Base-by-base conservation (phyloP, 176 grass and related monocot species). In the Zoysia pacifica region DNA sequence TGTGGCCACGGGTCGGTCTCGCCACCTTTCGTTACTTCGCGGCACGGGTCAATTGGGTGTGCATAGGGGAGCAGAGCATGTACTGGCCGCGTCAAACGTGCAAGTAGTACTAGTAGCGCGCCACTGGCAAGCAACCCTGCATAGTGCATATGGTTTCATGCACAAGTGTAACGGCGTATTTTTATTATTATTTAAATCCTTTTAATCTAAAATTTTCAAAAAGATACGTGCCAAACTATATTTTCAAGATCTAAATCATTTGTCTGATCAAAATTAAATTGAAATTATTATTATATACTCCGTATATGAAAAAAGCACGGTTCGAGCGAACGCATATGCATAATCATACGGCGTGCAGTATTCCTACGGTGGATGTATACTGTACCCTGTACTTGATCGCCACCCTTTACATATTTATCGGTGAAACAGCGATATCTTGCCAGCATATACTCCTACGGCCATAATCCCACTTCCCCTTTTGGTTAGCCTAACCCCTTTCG, bases 391-490 rank as follows among this genome's bases (percentile, higher is more conserved):
- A 35, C 58, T 35, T 10, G 58, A 35, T 4, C 6, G 58, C 19
- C 28, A 28, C 28, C 28, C 58, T 61, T 61, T 61, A 35, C 58
- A 35, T 1, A 62, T 36, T 61, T 62, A 62, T 62, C 44, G 39
- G 49, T 12, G 70, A 48, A 73, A 46, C 73, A 75, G 14, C 1
- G 20, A 77, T 50, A 5, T n/a, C 13, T 35, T 50, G 45, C 28
- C 46, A n/a, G 56, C 56, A 55, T 15, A 28, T 28, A 28, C 28
- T 28, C 28, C 28, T 28, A 55, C 6, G 7, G n/a, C 7, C 14
- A 77, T 39, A 64, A 65, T 2, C 75, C 35, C 47, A n/a, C 61
- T 78, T 65, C 75, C 62, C 49, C 41, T 52, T 77, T 77, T 16
- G 4, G 51, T 74, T 66, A 78, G 36, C 36, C 36, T 12, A 10